phyloP scores from a whole-genome alignment of 257 asterid genomes.

The Voacanga thouarsii region DNA sequence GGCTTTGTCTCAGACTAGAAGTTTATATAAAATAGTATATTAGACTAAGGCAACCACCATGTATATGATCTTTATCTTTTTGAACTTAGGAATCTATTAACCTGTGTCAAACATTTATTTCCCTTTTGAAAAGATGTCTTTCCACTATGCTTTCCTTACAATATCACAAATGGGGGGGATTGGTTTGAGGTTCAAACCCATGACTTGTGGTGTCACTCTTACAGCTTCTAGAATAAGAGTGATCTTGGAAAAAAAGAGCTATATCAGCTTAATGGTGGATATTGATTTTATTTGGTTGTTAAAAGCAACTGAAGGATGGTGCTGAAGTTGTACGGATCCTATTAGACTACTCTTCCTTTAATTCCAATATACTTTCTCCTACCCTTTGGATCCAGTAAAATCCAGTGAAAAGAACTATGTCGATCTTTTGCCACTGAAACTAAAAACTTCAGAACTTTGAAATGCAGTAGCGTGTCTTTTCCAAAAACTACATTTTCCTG shows the following conservation, averaged over 20 bases:
- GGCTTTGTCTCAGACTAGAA: background rate
- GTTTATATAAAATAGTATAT: background rate
- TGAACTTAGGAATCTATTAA: no score
- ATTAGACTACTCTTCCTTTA: background rate
- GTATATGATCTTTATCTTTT: no score
- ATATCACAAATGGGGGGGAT: background rate
- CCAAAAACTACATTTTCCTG: background rate
- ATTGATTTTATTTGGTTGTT: background rate
- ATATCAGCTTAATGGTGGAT: background rate
- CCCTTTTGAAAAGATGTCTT: background rate
- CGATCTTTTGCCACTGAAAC: background rate
- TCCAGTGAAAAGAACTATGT: background rate
- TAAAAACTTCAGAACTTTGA: background rate
- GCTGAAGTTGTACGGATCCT: background rate
- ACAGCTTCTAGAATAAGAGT: background rate
- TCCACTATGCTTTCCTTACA: background rate
- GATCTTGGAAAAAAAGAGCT: background rate
- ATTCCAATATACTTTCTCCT: background rate
- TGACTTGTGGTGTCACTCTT: background rate
- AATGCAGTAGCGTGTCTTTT: background rate
- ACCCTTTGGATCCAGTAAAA: background rate
- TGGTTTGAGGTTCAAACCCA: background rate
- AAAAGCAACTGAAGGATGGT: background rate
- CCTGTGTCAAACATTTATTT: no score
- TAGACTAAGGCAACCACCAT: background rate